Conservation (phyloP, 345 rosid genomes). For the Nephelium lappaceum region DNA sequence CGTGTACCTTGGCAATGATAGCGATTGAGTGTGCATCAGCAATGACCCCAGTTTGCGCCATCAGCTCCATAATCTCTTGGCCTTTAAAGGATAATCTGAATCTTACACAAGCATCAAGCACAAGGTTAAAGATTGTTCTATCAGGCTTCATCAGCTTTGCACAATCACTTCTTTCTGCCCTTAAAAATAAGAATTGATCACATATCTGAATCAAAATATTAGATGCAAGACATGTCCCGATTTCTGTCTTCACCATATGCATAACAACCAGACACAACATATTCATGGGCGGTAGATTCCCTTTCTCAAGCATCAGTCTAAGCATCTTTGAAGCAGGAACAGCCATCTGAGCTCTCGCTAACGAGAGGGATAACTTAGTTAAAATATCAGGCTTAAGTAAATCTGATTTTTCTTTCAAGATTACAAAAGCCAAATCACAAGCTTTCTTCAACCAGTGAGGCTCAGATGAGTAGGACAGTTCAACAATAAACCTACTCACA, state of each 20-base stretch:
- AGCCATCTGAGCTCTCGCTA: constrained; percentile 75
- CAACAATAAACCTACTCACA: constrained; percentile 53
- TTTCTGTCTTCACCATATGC: constrained; percentile 79
- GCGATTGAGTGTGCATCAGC: constrained; percentile 75
- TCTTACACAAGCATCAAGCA: constrained; percentile 75
- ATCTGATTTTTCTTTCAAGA: constrained; percentile 47
- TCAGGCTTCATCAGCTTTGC: constrained; percentile 56
- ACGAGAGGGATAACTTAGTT: constrained; percentile 55
- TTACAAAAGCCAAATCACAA: constrained; percentile 41
- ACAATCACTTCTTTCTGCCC: constrained; percentile 22
- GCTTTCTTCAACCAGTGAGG: constrained; percentile 62
- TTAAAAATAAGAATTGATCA: constrained; percentile 29
- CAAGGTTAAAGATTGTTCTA: constrained; percentile 70
- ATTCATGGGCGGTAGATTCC: constrained; percentile 33
- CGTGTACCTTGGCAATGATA: constrained; percentile 60
- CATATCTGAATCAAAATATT: constrained; percentile 72
- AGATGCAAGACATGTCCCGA: constrained; percentile 70
- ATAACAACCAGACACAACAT: constrained; percentile 48
- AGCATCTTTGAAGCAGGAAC: constrained; percentile 56
- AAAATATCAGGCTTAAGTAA: constrained; percentile 43
- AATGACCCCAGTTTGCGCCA: constrained; percentile 55
- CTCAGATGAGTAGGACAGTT: constrained; percentile 64
- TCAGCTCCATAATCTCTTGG: constrained; percentile 66
- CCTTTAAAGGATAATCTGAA: constrained; percentile 70
- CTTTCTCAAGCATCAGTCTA: constrained; percentile 57